A percentile compares a stretch with the other conserved stretches of the same genome.
phyloP scores from a whole-genome alignment of 2,329 filamentous ascomycete genomes.

The Calonectria henricotiae region DNA sequence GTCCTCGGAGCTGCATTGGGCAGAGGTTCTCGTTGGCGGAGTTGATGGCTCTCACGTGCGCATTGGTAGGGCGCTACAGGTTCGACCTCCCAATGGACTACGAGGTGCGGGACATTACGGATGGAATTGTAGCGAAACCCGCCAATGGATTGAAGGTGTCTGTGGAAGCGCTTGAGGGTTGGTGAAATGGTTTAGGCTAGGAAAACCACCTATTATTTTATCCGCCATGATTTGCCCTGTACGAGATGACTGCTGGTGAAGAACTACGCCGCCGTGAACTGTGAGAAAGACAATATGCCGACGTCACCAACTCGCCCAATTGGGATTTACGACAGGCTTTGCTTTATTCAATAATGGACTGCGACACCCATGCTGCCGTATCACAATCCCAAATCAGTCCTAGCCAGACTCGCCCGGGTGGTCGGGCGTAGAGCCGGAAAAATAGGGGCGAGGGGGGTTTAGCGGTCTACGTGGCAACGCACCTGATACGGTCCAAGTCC shows the following conservation, averaged over 20 bases:
- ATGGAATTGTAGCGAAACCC: conserved; percentile 46
- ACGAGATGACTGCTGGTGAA: neutral
- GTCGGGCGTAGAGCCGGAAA: neutral
- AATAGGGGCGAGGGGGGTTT: neutral
- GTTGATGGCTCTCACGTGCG: conserved; percentile 45
- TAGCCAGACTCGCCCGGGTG: neutral
- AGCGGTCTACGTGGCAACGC: neutral
- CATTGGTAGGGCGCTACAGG: conserved; percentile 41
- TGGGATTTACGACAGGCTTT: too few relatives aligned
- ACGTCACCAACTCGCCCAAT: neutral
- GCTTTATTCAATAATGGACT: too few relatives aligned
- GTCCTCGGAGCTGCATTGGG: conserved; percentile 53
- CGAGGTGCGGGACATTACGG: conserved; percentile 43
- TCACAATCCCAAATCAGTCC: too few relatives aligned
- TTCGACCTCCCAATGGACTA: conserved; percentile 42
- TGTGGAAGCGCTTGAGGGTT: conserved; percentile 33
- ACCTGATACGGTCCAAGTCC: neutral
- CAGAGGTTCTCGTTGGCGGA: conserved; percentile 48
- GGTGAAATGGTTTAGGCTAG: conserved; percentile 29
- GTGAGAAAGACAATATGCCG: too few relatives aligned
- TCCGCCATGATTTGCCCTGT: neutral
- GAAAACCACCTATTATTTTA: conserved; percentile 10
- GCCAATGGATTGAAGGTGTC: conserved; percentile 36
- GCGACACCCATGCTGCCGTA: too few relatives aligned
- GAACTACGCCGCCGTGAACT: neutral